These are phyloP conservation scores for Recurvomyces mirabilis DNA, from an alignment of 495 filamentous ascomycete genomes.

Conservation along the genomic window DNA sequence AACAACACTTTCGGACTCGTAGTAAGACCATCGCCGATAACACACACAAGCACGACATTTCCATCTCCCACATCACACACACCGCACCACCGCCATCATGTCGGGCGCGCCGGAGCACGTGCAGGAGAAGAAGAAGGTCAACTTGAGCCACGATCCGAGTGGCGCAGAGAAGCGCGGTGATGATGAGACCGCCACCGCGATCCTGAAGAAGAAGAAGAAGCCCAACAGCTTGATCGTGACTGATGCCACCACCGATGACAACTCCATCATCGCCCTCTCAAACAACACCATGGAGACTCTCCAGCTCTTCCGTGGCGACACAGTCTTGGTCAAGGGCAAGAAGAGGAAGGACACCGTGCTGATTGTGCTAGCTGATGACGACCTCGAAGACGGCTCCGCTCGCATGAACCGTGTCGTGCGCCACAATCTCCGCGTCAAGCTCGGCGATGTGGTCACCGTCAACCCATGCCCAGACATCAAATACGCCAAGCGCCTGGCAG, in stretches of 20 bases:
- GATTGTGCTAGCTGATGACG: constrained; percentile 94
- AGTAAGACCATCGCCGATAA: too few relatives aligned
- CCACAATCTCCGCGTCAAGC: constrained; percentile 96
- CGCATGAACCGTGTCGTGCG: constrained; percentile 96
- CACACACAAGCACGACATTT: too few relatives aligned
- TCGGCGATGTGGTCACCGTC: constrained; percentile 92
- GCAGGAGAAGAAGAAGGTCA: constrained; percentile 72
- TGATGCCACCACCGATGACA: constrained; percentile 97
- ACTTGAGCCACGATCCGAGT: constrained; percentile 45
- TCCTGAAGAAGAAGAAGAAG: constrained; percentile 99
- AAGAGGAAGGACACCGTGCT: constrained; percentile 98
- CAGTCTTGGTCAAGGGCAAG: constrained; percentile 95
- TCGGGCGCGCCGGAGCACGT: constrained; percentile 62
- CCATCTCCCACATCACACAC: not conserved
- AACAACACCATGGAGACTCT: constrained; percentile 99
- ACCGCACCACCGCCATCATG: constrained; percentile 44
- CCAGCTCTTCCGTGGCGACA: constrained; percentile 95
- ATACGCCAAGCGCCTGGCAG: constrained; percentile 99
- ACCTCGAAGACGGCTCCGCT: constrained; percentile 91
- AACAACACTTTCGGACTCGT: too few relatives aligned
- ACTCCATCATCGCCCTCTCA: constrained; percentile 95
- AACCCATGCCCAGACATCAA: constrained; percentile 99
- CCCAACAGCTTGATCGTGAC: constrained; percentile 97
- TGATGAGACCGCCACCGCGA: constrained; percentile 90
- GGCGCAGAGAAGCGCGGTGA: constrained; percentile 29